phyloP scores from a whole-genome alignment of 2,329 filamentous ascomycete species.

The Mycosphaerella sp. region DNA sequence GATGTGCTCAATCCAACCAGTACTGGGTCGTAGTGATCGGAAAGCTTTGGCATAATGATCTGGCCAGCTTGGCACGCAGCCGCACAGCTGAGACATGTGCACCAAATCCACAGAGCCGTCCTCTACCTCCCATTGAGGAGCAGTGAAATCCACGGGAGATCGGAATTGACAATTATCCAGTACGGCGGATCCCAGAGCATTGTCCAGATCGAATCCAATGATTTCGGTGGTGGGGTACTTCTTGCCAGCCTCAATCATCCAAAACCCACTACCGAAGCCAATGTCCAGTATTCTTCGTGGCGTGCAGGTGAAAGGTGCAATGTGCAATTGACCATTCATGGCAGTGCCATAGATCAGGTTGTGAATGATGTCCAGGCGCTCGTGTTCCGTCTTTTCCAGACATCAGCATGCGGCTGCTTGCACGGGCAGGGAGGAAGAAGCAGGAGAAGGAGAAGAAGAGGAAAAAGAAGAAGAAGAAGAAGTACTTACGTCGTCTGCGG shows the following conservation, averaged over 20 bases:
- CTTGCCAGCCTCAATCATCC: conserved; percentile 81
- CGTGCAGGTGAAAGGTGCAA: conserved; percentile 35
- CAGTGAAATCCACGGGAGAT: conserved; percentile 62
- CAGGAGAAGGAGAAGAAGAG: too few relatives aligned
- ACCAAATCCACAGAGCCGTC: conserved; percentile 74
- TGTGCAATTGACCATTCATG: conserved; percentile 25
- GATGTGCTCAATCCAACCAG: conserved; percentile 75
- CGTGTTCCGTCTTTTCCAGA: conserved; percentile 14
- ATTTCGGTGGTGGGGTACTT: conserved; percentile 36
- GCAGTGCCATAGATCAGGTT: conserved; percentile 34
- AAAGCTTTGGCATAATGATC: conserved; percentile 63
- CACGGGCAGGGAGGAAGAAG: not conserved
- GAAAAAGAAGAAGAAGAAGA: too few relatives aligned
- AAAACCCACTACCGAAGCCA: conserved; percentile 85
- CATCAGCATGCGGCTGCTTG: not conserved
- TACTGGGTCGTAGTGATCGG: conserved; percentile 66
- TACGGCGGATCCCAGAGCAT: conserved; percentile 11
- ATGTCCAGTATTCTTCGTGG: conserved; percentile 55
- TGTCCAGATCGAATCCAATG: conserved; percentile 27
- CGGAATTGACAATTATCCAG: conserved; percentile 19
- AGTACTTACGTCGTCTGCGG: conserved; percentile 21
- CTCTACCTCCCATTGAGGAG: conserved; percentile 64
- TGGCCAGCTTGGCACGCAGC: conserved; percentile 71
- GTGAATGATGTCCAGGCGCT: conserved; percentile 26
- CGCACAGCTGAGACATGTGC: conserved; percentile 71